A percentile compares a stretch with the other conserved stretches of the same genome.
phyloP scores from a whole-genome alignment of 2,329 filamentous ascomycete genomes.

The Cylindrodendrum hubeiense region DNA sequence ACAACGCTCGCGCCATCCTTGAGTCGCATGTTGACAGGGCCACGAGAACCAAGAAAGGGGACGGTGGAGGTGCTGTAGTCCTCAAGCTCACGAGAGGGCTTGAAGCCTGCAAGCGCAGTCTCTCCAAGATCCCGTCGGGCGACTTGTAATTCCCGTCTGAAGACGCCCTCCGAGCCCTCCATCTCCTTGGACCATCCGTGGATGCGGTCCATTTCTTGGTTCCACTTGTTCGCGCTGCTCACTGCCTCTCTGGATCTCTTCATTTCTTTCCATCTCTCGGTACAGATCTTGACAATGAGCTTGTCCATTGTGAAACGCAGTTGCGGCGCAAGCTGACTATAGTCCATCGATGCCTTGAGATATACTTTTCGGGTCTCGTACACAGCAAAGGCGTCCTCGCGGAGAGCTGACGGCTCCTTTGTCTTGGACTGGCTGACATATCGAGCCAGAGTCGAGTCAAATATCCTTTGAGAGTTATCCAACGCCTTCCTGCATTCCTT shows the following conservation, averaged over 20 bases:
- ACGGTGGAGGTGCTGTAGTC: conserved; percentile 93
- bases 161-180: conserved; percentile 87
- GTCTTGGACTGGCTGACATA: conserved; percentile 90
- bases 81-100: conserved; percentile 91
- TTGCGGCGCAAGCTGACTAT: conserved; percentile 88
- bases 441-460: conserved; percentile 83
- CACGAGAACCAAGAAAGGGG: conserved; percentile 81
- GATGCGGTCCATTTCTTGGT: conserved; percentile 88
- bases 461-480: conserved; percentile 85
- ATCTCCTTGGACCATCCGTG: conserved; percentile 95
- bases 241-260: conserved; percentile 76
- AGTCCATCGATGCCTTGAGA: conserved; percentile 92
- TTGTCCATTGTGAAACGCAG: conserved; percentile 87
- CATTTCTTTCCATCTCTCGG: conserved; percentile 91
- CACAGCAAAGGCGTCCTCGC: conserved; percentile 95
- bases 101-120: conserved; percentile 74
- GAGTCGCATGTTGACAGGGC: conserved; percentile 73
- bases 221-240: conserved; percentile 74
- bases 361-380: conserved; percentile 94
- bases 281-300: conserved; percentile 85
- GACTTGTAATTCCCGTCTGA: conserved; percentile 83
- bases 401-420: conserved; percentile 90
- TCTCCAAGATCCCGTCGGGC: conserved; percentile 88
- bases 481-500: conserved; percentile 84
- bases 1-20: conserved; percentile 63